Conservation (phyloP, 768 basidiomycete genomes). For the Boletus barrowsii region DNA sequence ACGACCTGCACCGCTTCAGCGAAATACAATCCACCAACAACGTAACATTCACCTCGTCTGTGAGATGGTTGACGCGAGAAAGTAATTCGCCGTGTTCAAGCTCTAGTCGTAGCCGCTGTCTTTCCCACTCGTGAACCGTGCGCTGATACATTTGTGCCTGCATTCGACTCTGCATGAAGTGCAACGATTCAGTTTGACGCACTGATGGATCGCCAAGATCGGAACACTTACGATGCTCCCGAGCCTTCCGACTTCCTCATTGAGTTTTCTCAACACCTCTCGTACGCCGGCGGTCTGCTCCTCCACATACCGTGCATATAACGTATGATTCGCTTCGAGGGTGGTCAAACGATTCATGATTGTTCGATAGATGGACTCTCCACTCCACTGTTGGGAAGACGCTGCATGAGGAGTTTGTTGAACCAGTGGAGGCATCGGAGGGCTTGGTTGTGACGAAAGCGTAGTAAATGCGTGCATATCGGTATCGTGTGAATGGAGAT, state of each 20-base stretch:
- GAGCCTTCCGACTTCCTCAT: conserved; percentile 74
- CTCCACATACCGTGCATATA: conserved; percentile 83
- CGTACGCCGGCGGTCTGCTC: conserved; percentile 80
- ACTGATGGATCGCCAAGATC: neutral
- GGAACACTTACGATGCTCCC: conserved; percentile 64
- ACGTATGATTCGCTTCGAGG: conserved; percentile 83
- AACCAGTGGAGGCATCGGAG: neutral
- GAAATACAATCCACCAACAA: neutral
- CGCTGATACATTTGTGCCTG: conserved; percentile 68
- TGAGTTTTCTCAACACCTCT: conserved; percentile 68
- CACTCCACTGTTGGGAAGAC: conserved; percentile 30
- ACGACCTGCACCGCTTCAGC: conserved; percentile 51
- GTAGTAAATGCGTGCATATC: neutral
- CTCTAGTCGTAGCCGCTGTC: conserved; percentile 62
- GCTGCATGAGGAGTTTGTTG: conserved; percentile 7
- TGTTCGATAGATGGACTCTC: conserved; percentile 93
- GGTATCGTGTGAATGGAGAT: conserved; percentile 1
- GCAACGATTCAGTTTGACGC: neutral
- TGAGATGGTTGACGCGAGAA: conserved; percentile 68
- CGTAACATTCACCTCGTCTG: conserved; percentile 63
- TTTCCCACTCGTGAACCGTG: conserved; percentile 64
- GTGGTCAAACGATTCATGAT: conserved; percentile 91
- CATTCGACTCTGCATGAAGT: conserved; percentile 51
- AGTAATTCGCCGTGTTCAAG: conserved; percentile 67
- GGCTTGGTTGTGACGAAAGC: conserved; percentile 7